A percentile compares a stretch with the other conserved stretches of the same genome.
Evolutionary conservation across 2,329 filamentous ascomycete species (phyloP).

Genomic region (Colletotrichum magnum): DNA sequence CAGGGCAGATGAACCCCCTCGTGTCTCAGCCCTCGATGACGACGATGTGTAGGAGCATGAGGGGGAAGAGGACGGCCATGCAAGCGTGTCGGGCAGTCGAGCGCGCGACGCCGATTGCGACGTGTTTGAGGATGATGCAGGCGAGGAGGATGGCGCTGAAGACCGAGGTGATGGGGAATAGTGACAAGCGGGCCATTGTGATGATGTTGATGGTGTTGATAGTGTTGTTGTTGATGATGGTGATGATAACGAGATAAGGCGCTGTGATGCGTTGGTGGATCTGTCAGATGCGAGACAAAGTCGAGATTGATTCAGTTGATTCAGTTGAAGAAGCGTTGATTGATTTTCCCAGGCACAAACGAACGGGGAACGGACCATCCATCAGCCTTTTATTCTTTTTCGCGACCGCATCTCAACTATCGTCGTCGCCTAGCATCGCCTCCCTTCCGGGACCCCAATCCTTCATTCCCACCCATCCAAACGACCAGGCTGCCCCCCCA

Average conservation of each 20-base stretch:
- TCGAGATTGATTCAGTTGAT: not conserved
- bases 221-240: not conserved
- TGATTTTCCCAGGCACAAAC: not conserved
- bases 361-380: conserved; percentile 1
- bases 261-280: no score
- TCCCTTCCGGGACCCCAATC: conserved; percentile 9
- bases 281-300: not conserved
- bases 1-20: not conserved
- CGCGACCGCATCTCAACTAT: not conserved
- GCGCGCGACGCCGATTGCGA: conserved; percentile 21
- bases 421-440: conserved; percentile 21
- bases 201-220: not conserved
- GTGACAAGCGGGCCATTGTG: conserved; percentile 20
- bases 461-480: no score
- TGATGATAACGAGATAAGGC: no score
- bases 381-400: conserved; percentile 8
- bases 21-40: conserved; percentile 34
- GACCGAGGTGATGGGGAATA: conserved; percentile 31
- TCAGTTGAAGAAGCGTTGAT: not conserved
- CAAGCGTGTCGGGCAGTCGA: conserved; percentile 24
- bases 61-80: conserved; percentile 31
- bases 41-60: conserved; percentile 33
- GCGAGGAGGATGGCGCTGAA: conserved; percentile 25
- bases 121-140: conserved; percentile 39
- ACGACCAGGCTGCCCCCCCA: not conserved